Base-by-base conservation (phyloP, 306 rosid genomes). In the Prunus campanulata region DNA sequence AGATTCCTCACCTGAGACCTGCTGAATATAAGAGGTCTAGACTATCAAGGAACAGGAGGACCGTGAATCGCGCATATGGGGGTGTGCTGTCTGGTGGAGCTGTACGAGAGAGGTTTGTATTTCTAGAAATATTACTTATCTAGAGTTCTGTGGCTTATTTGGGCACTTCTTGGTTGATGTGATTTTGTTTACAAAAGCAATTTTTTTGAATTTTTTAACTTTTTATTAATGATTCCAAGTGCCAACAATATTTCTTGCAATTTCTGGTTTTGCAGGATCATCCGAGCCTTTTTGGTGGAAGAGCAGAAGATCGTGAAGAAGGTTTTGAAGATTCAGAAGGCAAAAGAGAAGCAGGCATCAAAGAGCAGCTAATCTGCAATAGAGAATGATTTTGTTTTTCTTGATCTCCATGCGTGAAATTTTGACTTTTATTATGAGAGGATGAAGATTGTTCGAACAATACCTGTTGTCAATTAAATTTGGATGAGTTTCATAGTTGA, bases 1-100 rank as follows among this genome's bases (percentile, higher is more conserved):
- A 91, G 96, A 91, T 91, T 85, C 93, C 96, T 51, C 96, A 88
- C 83, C 77, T 91, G 80, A 85, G 96, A 83, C 93, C 96, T 13
- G 79, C 88, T 9, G 91, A 91, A 70, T 91, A 91, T 47, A 91
- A 91, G 87, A 82, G 96, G 70, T 88, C 96, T 16, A 88, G 96
- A 80, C 68, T 91, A 25, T 65, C 93, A 32, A 87, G 96, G 82
- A 91, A 91, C 77, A 81, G 91, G 15, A 88, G 96, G 83, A 91
- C 96, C 57, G 90, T 88, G 29, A 91, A 87, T 74, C 86, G 96
- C 9, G 89, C 91, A 24, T 91, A 91, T 68, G 96, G 96, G 4
- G 93, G 96, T 18, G 93, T 91, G 56, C 75, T 91, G 57, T 91
- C 91, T 1, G 91, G 93, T 60, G 77, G 93, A 48, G 96, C 96